Conservation (phyloP, 2,329 filamentous ascomycete species). For the Ramularia endophylla region DNA sequence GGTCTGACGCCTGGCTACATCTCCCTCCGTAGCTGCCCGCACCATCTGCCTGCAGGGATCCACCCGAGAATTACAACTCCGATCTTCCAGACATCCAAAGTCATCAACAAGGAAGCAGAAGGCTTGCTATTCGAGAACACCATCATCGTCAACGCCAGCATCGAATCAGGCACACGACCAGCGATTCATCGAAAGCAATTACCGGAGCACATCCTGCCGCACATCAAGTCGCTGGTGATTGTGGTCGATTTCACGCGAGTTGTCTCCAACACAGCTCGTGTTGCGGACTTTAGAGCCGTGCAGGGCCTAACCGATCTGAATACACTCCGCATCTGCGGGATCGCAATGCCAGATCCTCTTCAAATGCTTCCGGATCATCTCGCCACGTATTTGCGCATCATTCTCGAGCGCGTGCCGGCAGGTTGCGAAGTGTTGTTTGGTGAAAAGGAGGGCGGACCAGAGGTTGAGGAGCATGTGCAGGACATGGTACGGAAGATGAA, state of each 20-base stretch:
- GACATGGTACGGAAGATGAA: too few relatives aligned
- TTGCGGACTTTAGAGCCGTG: neutral
- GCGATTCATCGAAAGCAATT: neutral
- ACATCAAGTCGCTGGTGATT: neutral
- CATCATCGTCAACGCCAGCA: neutral
- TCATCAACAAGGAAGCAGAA: neutral
- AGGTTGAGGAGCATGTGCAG: too few relatives aligned
- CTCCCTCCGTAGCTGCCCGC: neutral
- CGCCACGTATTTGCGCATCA: too few relatives aligned
- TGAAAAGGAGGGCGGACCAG: too few relatives aligned
- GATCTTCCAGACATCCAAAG: neutral
- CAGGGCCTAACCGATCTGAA: neutral
- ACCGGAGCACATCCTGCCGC: neutral
- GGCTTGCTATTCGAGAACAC: neutral
- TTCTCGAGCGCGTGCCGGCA: too few relatives aligned
- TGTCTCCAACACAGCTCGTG: neutral
- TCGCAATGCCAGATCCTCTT: neutral
- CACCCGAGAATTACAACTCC: neutral
- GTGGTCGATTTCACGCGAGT: neutral
- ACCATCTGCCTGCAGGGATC: neutral
- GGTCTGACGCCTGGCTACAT: neutral
- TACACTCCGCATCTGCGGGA: neutral
- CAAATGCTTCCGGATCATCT: too few relatives aligned
- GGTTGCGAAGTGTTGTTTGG: too few relatives aligned
- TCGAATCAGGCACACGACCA: neutral